Evolutionary conservation across 73 alveolate species (phyloP), one percentile per base, ranked within the genome.

Genomic region (Symbiodinium natans): DNA sequence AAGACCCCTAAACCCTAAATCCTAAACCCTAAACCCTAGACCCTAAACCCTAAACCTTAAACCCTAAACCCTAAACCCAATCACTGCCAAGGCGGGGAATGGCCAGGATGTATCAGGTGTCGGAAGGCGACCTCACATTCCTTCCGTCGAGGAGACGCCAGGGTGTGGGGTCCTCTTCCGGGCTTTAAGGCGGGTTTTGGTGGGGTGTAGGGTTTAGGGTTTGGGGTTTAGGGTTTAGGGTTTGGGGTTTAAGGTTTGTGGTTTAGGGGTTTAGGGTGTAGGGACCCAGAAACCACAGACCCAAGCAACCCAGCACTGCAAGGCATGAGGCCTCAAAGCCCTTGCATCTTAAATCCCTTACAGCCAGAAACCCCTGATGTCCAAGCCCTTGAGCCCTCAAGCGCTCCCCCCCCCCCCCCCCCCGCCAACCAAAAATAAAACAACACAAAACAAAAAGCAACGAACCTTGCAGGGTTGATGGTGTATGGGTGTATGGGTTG

Each of bases 21-120:
- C 74, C 74, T 56, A 21, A 1, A 5, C 63, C 63, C 17, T 63
- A 63, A 63, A 1, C 36, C 77, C 1, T 63, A 4, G 36, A 43
- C 56, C 56, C 56, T 43, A 43, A 8, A 11, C 56, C 56, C 56
- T 11, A 8, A 56, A 2, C 74, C 33, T 8, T 5, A 25, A 63
- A 19, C 36, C 36, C 40, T 63, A 29, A 6, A 19, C 36, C 8
- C 77, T 63, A 23, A 63, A 27, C 38, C 5, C 80, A 11, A 63
- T 31, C 80, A 63, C 38, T 29, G 40, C 36, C 39, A 6, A 89
- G 95, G 95, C 95, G 48, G 3, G 95, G 95, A 6, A 89, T 89
- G 95, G 95, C 95, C 21, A 27, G 95, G 43, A 89, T 89, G 42
- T 89, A 89, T 39, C 95, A 89, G 23, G 95, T 89, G 46, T 39